phyloP scores from a whole-genome alignment of 352 stramenopile species.

The Pythium insidiosum region DNA sequence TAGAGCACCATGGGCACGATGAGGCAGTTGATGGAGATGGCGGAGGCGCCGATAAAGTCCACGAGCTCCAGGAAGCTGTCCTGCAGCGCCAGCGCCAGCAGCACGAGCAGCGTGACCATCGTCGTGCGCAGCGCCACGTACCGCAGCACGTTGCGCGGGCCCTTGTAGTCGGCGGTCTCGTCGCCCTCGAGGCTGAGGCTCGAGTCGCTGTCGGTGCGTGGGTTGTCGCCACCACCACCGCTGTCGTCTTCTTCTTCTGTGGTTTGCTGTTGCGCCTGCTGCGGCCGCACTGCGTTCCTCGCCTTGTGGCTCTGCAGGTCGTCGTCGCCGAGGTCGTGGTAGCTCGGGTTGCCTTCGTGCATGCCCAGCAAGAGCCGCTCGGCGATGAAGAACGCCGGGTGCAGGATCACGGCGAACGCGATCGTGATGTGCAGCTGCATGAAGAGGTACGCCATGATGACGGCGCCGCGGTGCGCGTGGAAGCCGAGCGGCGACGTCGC shows the following conservation, averaged over 20 bases:
- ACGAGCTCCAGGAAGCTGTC: constrained; percentile 50
- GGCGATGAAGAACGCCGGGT: no score
- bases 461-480: constrained; percentile 22
- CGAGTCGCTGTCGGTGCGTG: constrained; percentile 21
- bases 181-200: no score
- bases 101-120: constrained; percentile 36
- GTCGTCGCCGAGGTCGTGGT: no score
- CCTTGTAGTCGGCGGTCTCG: constrained; percentile 25
- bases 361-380: no score
- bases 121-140: constrained; percentile 39
- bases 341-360: no score
- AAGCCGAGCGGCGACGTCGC: constrained; percentile 52
- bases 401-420: no score
- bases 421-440: no score
- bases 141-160: constrained; percentile 25
- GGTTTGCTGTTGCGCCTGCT: no score
- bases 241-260: no score
- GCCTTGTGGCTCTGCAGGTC: no score
- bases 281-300: no score
- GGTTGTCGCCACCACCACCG: no score
- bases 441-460: constrained; percentile 46
- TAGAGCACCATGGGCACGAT: constrained; percentile 61
- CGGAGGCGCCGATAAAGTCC: constrained; percentile 51
- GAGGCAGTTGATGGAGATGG: constrained; percentile 42
- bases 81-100: constrained; percentile 13